These are phyloP conservation scores for Chaetothyriales sp. DNA, from an alignment of 2,329 filamentous ascomycete species.

Conservation along the genomic window DNA sequence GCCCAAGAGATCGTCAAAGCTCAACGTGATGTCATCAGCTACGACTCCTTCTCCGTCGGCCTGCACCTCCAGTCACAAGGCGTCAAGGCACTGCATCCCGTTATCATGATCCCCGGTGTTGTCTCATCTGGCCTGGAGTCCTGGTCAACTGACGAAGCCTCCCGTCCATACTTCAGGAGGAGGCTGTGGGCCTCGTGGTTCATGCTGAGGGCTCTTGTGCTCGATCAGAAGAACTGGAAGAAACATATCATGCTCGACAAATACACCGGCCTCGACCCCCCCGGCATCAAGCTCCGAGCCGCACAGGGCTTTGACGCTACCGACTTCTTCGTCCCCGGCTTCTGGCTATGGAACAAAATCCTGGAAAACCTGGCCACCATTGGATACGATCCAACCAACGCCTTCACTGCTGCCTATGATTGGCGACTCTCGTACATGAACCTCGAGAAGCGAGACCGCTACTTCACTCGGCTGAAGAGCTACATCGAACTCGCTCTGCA, in stretches of 20 bases:
- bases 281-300: slow-evolving; percentile 75
- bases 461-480: slow-evolving; percentile 79
- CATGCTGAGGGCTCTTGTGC: slow-evolving; percentile 90
- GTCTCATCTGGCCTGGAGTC: slow-evolving; percentile 95
- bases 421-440: slow-evolving; percentile 88
- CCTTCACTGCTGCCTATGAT: slow-evolving; percentile 62
- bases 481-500: slow-evolving; percentile 74
- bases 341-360: slow-evolving; percentile 99
- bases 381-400: slow-evolving; percentile 76
- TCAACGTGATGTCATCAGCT: slow-evolving; percentile 75
- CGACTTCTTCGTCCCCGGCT: slow-evolving; percentile 69
- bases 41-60: slow-evolving; percentile 88
- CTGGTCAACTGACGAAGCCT: slow-evolving; percentile 79
- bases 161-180: slow-evolving; percentile 84
- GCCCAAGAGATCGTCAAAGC: slow-evolving; percentile 77
- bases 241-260: slow-evolving; percentile 94
- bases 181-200: slow-evolving; percentile 95
- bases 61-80: slow-evolving; percentile 71
- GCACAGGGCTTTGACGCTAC: slow-evolving; percentile 96
- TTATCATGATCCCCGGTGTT: slow-evolving; percentile 95
- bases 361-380: slow-evolving; percentile 91
- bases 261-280: slow-evolving; percentile 76
- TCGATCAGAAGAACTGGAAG: slow-evolving; percentile 93
- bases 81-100: slow-evolving; percentile 65
- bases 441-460: slow-evolving; percentile 79